Evolutionary conservation across 1,284 basidiomycete genomes (phyloP).

Genomic region (Fomitiporia mediterranea): DNA sequence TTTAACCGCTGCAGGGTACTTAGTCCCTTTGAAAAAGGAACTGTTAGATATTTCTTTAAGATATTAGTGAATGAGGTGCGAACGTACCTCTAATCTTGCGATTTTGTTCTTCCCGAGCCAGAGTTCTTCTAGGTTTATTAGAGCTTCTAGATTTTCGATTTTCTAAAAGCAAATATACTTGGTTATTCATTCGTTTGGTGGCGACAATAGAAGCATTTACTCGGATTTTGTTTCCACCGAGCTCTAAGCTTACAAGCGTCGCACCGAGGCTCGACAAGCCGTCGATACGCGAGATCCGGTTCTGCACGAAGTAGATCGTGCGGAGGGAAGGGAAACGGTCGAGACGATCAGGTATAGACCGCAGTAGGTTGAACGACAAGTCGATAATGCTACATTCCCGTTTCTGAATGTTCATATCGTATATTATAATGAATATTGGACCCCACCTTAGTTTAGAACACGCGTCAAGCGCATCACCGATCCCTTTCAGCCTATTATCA

Average conservation of each 20-base stretch:
- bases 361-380: constrained; percentile 92
- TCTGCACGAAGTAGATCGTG: constrained; percentile 94
- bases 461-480: constrained; percentile 63
- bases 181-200: neutral
- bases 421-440: neutral
- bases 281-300: constrained; percentile 83
- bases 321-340: constrained; percentile 56
- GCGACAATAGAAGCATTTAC: constrained; percentile 38
- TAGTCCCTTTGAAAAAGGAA: constrained; percentile 45
- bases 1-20: constrained; percentile 63
- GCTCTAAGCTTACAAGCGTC: constrained; percentile 78
- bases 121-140: constrained; percentile 84
- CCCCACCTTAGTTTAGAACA: constrained; percentile 65
- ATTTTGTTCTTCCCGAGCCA: constrained; percentile 99
- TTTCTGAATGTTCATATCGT: neutral
- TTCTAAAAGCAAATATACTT: constrained; percentile 40
- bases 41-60: neutral
- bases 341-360: constrained; percentile 61
- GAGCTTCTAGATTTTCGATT: constrained; percentile 84
- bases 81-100: constrained; percentile 69
- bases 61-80: neutral
- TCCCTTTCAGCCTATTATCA: constrained; percentile 84
- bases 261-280: constrained; percentile 56
- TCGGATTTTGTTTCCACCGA: constrained; percentile 89
- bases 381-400: constrained; percentile 65